Evolutionary conservation across 2,329 filamentous ascomycete genomes (phyloP).

Genomic region (Aspergillus spinulosporus): DNA sequence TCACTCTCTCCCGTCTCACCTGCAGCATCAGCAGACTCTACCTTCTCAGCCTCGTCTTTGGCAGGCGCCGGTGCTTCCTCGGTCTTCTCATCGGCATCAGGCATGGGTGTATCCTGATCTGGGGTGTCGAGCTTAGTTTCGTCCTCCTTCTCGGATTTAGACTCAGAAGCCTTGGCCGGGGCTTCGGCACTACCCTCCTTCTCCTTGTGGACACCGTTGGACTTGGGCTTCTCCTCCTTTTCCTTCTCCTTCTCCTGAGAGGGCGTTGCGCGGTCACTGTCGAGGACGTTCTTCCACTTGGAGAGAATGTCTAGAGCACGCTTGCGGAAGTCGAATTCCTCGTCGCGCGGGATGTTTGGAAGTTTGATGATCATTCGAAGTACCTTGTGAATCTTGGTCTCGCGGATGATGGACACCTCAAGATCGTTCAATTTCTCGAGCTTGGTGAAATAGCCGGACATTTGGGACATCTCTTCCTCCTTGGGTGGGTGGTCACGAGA

Average conservation of each 20-base stretch:
- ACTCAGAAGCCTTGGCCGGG: slow-evolving; percentile 35
- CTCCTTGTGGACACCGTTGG: slow-evolving; percentile 46
- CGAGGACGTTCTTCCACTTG: slow-evolving; percentile 85
- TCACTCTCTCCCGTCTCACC: slow-evolving; percentile 25
- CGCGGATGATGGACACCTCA: slow-evolving; percentile 83
- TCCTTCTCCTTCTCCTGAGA: slow-evolving; percentile 26
- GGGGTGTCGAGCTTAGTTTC: slow-evolving; percentile 26
- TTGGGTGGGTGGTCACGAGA: slow-evolving; percentile 81
- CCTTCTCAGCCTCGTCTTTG: slow-evolving; percentile 20
- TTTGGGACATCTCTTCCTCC: slow-evolving; percentile 61
- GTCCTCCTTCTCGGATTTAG: slow-evolving; percentile 36
- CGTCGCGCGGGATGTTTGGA: slow-evolving; percentile 78
- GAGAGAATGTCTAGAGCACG: slow-evolving; percentile 77
- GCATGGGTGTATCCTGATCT: slow-evolving; percentile 36
- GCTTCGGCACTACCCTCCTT: slow-evolving; percentile 39
- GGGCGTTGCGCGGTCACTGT: slow-evolving; percentile 53
- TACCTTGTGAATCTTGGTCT: slow-evolving; percentile 98
- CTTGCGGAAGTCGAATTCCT: slow-evolving; percentile 84
- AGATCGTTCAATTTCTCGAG: slow-evolving; percentile 79
- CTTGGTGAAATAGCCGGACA: slow-evolving; percentile 58
- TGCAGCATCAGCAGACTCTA: slow-evolving; percentile 22
- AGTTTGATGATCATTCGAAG: slow-evolving; percentile 92
- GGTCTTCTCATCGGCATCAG: slow-evolving; percentile 37
- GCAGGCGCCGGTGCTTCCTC: slow-evolving; percentile 22
- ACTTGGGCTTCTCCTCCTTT: slow-evolving; percentile 47